Evolutionary conservation across 1,284 basidiomycete species (phyloP).

Genomic region (Inonotus hispidus): DNA sequence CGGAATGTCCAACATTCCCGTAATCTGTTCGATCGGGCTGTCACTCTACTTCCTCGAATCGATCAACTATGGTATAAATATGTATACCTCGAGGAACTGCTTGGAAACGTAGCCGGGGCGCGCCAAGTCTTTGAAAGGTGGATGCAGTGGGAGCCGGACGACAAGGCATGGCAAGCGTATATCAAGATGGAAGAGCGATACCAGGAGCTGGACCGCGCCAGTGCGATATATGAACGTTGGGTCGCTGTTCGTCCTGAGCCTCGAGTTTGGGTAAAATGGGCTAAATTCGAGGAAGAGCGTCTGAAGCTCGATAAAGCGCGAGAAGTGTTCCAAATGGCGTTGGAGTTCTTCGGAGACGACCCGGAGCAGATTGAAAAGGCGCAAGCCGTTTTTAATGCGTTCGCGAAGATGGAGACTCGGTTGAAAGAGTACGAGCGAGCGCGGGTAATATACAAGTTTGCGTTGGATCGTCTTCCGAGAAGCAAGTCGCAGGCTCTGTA

Average conservation of each 20-base stretch:
- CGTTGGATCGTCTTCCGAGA: slow-evolving; percentile 83
- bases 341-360: slow-evolving; percentile 97
- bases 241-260: slow-evolving; percentile 92
- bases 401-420: slow-evolving; percentile 97
- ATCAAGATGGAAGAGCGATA: slow-evolving; percentile 97
- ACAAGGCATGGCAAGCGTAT: slow-evolving; percentile 99
- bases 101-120: slow-evolving; percentile 93
- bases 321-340: slow-evolving; percentile 94
- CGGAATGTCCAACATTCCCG: slow-evolving; percentile 96
- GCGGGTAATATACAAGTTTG: slow-evolving; percentile 94
- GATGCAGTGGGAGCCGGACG: slow-evolving; percentile 99
- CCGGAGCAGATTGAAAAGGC: slow-evolving; percentile 97
- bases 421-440: slow-evolving; percentile 96
- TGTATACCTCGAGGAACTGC: slow-evolving; percentile 95
- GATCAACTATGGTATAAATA: slow-evolving; percentile 99
- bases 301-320: slow-evolving; percentile 83
- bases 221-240: slow-evolving; percentile 92
- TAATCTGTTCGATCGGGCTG: slow-evolving; percentile 95
- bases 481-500: slow-evolving; percentile 86
- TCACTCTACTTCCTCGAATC: slow-evolving; percentile 91
- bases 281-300: slow-evolving; percentile 96
- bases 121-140: slow-evolving; percentile 98
- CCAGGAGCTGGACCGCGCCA: slow-evolving; percentile 87
- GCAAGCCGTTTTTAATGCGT: slow-evolving; percentile 92
- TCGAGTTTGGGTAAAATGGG: slow-evolving; percentile 95